Base-by-base conservation (phyloP, 129 eudicot genomes). In the Kitagawia praeruptora region DNA sequence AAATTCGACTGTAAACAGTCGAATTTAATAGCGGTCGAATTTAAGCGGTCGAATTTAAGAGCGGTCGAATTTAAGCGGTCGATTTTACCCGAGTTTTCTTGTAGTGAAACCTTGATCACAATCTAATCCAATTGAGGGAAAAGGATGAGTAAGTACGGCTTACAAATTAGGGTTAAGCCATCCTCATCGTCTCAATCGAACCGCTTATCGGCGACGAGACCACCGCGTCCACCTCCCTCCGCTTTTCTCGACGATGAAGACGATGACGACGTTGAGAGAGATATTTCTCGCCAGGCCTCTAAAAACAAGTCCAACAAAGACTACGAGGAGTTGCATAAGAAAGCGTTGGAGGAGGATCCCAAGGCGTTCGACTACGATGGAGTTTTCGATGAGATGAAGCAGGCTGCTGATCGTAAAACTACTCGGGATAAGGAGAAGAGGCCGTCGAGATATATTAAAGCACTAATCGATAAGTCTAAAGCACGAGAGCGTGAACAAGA, bases 271-370 rank as follows among this genome's bases (percentile, higher is more conserved):
- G 85, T 95, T n/a, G 97, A 95, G 84, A 78, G 90, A 74, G 98
- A 95, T 45, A 95, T 95, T 47, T 88, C 93, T 74, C 87, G 98
- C n/a, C 98, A 94, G 16, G 97, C 97, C 19, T 76, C 86, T 82
- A 92, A 95, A 78, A 95, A 92, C 83, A 95, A 95, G 80, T 79
- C 94, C 77, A 92, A 85, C 71, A 92, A 87, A 84, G 98, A 92
- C 71, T 81, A 90, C 76, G 97, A 95, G 85, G 97, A 95, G 84
- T 97, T 90, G 87, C 96, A 95, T 82, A 92, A 92, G 85, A 92
- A 95, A 81, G 94, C 97, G 8, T 82, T 95, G 79, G 96, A 89
- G 81, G 98, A 95, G 88, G 98, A 95, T 86, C 97, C 98, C 3
- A 87, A 91, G 2, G 96, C 82, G 18, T 95, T 95, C 38, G 97